These are phyloP conservation scores for Suillus placidus DNA, from an alignment of 768 basidiomycete species.

Conservation along the genomic window DNA sequence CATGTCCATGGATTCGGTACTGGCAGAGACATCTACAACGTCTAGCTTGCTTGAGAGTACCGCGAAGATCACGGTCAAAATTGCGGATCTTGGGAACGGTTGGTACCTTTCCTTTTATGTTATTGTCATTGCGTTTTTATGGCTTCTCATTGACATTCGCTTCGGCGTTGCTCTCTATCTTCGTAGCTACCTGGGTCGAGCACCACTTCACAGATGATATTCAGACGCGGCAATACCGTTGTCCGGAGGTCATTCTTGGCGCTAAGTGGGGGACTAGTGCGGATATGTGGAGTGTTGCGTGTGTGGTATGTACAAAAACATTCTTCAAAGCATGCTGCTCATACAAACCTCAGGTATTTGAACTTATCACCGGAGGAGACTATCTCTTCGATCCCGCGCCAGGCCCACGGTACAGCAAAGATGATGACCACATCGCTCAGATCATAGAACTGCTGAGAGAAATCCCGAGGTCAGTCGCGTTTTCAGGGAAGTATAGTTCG, in stretches of 20 bases:
- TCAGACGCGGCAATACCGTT: constrained; percentile 95
- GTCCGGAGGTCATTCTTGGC: constrained; percentile 96
- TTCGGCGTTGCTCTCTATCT: constrained; percentile 7
- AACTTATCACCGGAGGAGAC: constrained; percentile 94
- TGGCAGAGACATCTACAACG: constrained; percentile 27
- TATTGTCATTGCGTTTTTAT: neutral
- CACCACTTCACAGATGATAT: constrained; percentile 99
- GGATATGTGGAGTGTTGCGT: constrained; percentile 96
- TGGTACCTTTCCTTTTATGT: constrained; percentile 29
- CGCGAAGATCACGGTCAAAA: constrained; percentile 94
- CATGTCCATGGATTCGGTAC: constrained; percentile 31
- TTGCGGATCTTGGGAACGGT: constrained; percentile 98
- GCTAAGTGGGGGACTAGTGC: constrained; percentile 95
- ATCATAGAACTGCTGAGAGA: constrained; percentile 96
- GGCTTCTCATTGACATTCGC: constrained; percentile 13
- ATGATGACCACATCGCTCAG: constrained; percentile 97
- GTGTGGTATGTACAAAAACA: constrained; percentile 57
- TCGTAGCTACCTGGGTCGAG: constrained; percentile 77
- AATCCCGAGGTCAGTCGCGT: constrained; percentile 78
- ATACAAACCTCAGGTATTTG: constrained; percentile 70
- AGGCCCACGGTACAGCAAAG: constrained; percentile 93
- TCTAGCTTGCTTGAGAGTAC: constrained; percentile 38
- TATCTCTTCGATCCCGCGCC: constrained; percentile 98
- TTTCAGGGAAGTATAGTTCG: constrained; percentile 88
- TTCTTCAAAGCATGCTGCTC: constrained; percentile 6